Conservation (phyloP, 345 rosid genomes). For the Durio zibethinus region DNA sequence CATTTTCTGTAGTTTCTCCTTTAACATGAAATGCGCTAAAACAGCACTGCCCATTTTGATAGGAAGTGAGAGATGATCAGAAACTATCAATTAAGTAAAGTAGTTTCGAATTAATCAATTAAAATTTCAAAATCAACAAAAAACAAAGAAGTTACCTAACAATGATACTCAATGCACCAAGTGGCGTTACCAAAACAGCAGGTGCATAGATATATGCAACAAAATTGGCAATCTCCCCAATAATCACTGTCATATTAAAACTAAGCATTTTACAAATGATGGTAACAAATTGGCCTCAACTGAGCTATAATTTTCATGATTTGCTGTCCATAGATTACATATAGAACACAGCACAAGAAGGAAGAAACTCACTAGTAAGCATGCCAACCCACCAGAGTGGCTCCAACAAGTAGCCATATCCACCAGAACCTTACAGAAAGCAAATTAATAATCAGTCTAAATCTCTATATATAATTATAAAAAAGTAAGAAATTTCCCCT, state of each 20-base stretch:
- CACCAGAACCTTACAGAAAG: constrained; percentile 52
- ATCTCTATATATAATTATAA: background rate
- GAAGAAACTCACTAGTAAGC: constrained; percentile 59
- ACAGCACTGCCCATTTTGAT: constrained; percentile 52
- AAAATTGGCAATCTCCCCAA: constrained; percentile 70
- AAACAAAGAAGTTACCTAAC: constrained; percentile 42
- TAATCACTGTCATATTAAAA: constrained; percentile 49
- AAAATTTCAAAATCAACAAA: background rate
- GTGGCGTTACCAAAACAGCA: constrained; percentile 76
- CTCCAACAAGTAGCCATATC: constrained; percentile 73
- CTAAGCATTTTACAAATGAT: background rate
- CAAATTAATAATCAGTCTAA: background rate
- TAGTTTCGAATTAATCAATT: background rate
- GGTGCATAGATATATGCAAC: constrained; percentile 72
- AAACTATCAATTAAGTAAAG: constrained; percentile 5
- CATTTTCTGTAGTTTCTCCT: constrained; percentile 65
- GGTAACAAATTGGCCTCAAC: background rate
- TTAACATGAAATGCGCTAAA: constrained; percentile 65
- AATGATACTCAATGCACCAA: constrained; percentile 74
- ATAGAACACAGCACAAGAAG: background rate
- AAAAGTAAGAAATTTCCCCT: background rate
- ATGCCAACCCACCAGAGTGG: constrained; percentile 91
- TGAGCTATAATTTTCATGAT: background rate
- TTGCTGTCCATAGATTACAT: background rate
- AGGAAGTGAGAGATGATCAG: constrained; percentile 22